Evolutionary conservation across 192 early-diverging fungal species (phyloP).

Genomic region (Umbelopsis isabellina): DNA sequence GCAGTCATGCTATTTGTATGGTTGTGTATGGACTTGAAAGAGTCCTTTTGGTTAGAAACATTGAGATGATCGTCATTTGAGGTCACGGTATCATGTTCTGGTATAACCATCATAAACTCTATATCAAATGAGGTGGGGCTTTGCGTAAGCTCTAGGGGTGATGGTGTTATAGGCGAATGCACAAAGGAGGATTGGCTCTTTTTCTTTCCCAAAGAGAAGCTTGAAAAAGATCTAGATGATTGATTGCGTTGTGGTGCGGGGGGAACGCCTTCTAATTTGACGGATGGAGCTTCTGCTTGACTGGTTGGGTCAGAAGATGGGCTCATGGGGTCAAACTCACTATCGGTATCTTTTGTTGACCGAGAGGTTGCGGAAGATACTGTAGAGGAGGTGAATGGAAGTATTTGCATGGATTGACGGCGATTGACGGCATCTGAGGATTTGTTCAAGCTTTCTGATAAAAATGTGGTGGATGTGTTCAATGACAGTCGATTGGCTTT

Average conservation of each 20-base stretch:
- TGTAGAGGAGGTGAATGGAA: not conserved
- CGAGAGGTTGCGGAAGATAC: not conserved
- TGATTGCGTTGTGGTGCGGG: not conserved
- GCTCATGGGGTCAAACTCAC: not conserved
- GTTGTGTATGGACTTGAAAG: no score
- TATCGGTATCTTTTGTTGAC: not conserved
- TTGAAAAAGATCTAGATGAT: not conserved
- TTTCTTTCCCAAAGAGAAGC: constrained; percentile 11
- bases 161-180: not conserved
- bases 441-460: not conserved
- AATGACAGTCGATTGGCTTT: constrained; percentile 13
- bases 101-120: not conserved
- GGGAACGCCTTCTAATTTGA: not conserved
- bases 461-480: constrained; percentile 2
- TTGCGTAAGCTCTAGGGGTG: not conserved
- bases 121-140: constrained; percentile 4
- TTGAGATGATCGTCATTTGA: not conserved
- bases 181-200: not conserved
- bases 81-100: not conserved
- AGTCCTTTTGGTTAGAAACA: no score
- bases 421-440: constrained; percentile 1
- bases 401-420: not conserved
- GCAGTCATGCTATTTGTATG: not conserved
- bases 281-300: not conserved
- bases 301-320: not conserved